Evolutionary conservation across 441 rosid genomes (phyloP), one percentile per base, ranked within the genome.

Genomic region (Gossypium laxum): DNA sequence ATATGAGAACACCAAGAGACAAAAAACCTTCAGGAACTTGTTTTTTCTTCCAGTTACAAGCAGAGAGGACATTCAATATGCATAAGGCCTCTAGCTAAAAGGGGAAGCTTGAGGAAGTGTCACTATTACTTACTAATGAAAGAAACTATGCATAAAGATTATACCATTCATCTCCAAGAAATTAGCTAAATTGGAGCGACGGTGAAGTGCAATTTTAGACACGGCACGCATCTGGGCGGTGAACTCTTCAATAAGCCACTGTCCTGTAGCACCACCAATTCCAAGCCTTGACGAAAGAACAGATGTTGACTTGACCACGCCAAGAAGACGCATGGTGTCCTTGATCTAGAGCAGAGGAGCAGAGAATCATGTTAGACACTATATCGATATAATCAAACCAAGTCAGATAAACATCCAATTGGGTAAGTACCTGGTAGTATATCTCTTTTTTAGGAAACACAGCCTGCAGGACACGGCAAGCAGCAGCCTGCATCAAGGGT

Each of bases 201-300:
- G 98, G 73, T 88, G 92, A 91, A 96, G 80, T 67, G 99, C 96
- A 82, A 93, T 89, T 92, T 88, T 96, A 72, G 98, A 93, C 60
- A 96, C 95, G n/a, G 96, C 96, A 74, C 90, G 93, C 98, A 96
- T 93, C 84, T 91, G 99, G 74, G 92, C 88, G 67, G 87, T 93
- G 78, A 96, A 93, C 82, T 96, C 99, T 81, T 89, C 98, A 76
- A 96, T 87, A 76, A 91, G 86, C 91, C 97, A 90, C 32, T 88
- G 87, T 74, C 91, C 93, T 7, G 90, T 78, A 52, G 82, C 72
- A 65, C 90, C 89, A 72, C 97, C 97, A 78, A 82, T 85, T 74
- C 95, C 97, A 69, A 93, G 82, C 83, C 90, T 90, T 66, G 98
- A 86, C 54, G 91, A 88, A 72, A 96, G 88, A 74, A 76, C 69